These are phyloP conservation scores for Aspergillus sclerotioniger DNA, from an alignment of 495 filamentous ascomycete genomes.

Conservation along the genomic window DNA sequence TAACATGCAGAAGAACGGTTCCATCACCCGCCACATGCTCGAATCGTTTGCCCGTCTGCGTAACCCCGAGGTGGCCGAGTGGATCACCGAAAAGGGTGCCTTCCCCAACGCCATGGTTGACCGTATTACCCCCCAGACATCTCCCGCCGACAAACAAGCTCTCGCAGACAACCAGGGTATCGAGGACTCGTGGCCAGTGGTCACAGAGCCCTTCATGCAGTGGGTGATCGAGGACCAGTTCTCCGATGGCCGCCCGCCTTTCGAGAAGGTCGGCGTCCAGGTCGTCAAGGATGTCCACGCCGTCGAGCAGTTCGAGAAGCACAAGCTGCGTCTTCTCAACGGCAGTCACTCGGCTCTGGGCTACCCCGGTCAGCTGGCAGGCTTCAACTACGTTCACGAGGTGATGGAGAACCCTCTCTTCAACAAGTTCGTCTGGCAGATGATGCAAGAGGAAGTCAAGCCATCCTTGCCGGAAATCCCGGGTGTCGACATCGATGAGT, in stretches of 20 bases:
- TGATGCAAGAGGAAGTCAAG: conserved; percentile 52
- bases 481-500: conserved; percentile 45
- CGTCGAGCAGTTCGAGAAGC: conserved; percentile 49
- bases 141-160: conserved; percentile 33
- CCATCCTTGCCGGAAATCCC: conserved; percentile 43
- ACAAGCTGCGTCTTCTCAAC: conserved; percentile 50
- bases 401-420: conserved; percentile 42
- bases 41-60: conserved; percentile 41
- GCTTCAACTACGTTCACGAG: conserved; percentile 48
- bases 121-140: conserved; percentile 49
- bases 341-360: conserved; percentile 46
- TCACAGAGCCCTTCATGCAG: conserved; percentile 51
- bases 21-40: conserved; percentile 50
- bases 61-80: conserved; percentile 42
- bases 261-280: conserved; percentile 47
- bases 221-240: conserved; percentile 52
- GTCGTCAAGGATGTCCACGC: conserved; percentile 44
- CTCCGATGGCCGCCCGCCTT: conserved; percentile 44
- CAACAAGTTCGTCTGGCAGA: conserved; percentile 43
- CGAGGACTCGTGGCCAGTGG: conserved; percentile 46
- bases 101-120: conserved; percentile 54
- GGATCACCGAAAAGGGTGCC: conserved; percentile 39
- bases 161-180: conserved; percentile 41
- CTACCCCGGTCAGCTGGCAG: conserved; percentile 45
- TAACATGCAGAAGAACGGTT: conserved; percentile 53